These are phyloP conservation scores for Cordyceps farinosa DNA, from an alignment of 2,329 filamentous ascomycete species.

Conservation along the genomic window DNA sequence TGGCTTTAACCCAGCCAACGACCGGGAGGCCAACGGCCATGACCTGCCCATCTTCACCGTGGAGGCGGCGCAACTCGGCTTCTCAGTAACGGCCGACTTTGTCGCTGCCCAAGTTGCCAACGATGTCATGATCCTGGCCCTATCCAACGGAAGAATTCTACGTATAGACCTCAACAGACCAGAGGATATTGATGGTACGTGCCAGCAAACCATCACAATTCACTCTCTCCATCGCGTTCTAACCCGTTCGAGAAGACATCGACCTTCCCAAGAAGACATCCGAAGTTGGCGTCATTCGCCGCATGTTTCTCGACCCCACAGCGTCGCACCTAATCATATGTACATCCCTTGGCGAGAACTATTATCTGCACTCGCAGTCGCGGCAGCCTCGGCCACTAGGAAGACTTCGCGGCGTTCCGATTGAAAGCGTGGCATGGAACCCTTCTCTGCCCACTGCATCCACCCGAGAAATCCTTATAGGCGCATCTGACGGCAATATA, in stretches of 20 bases:
- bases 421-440: conserved; percentile 93
- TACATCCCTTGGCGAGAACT: conserved; percentile 91
- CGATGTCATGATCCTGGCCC: conserved; percentile 88
- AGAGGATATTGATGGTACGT: conserved; percentile 84
- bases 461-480: conserved; percentile 88
- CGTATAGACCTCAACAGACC: conserved; percentile 92
- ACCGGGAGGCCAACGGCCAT: conserved; percentile 55
- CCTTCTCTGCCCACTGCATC: conserved; percentile 88
- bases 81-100: conserved; percentile 91
- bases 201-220: not conserved
- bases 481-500: conserved; percentile 87
- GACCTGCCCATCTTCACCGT: conserved; percentile 90
- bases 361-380: conserved; percentile 94
- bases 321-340: conserved; percentile 91
- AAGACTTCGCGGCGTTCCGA: conserved; percentile 77
- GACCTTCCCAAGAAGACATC: conserved; percentile 91
- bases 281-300: conserved; percentile 86
- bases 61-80: conserved; percentile 87
- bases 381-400: conserved; percentile 79
- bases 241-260: conserved; percentile 63
- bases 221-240: conserved; percentile 6
- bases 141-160: conserved; percentile 88
- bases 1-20: conserved; percentile 66
- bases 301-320: conserved; percentile 96
- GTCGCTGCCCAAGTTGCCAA: conserved; percentile 96